Base-by-base conservation (phyloP, 1,284 basidiomycete genomes). In the Apiotrichum gamsii region DNA sequence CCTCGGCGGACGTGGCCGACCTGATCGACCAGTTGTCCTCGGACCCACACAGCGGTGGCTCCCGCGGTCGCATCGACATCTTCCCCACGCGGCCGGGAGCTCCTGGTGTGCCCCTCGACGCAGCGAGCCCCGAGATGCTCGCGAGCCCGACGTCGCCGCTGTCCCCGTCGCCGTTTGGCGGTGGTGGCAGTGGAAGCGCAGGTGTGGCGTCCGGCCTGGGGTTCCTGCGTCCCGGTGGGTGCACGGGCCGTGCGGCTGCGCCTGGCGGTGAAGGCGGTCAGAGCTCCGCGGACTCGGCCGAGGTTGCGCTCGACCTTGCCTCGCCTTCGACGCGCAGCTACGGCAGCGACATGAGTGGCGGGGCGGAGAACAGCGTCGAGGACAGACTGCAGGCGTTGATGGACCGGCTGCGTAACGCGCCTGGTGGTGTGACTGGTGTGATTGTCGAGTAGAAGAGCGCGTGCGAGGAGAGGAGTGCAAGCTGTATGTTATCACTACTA, bases 331-430 rank as follows among this genome's bases (percentile, higher is more conserved):
- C 61, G 4, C 51, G 47, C 18, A 63, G 61, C 41, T 67, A 64
- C 43, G 53, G 50, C 18, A 47, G 29, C 11, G 54, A 49, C 42
- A 16, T 54, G 47, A 24, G 47, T 21, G 43, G 33, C 28, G 36
- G 31, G 3, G 15, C 15, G 5, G 54, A 46, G 20, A 51, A 45
- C 23, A 52, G 55, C 0, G 65, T 70, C 14, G 67, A 70, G 51
- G 67, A 70, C 41, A 41, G 68, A 18, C 47, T 70, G 29, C 68
- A 70, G 57, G 62, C 63, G 31, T 50, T 70, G 41, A 52, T 70
- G 57, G 67, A 70, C 54, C 52, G 59, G 39, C 46, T 70, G 39
- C 54, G 56, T 19, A 46, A 51, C 14, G 57, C 50, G 11, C 54
- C 51, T 3, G 54, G 54, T 0, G 54, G 52, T 8, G 43, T 54